These are phyloP conservation scores for Dioscorea zingiberensis DNA, from an alignment of 106 monocot genomes.

Conservation along the genomic window DNA sequence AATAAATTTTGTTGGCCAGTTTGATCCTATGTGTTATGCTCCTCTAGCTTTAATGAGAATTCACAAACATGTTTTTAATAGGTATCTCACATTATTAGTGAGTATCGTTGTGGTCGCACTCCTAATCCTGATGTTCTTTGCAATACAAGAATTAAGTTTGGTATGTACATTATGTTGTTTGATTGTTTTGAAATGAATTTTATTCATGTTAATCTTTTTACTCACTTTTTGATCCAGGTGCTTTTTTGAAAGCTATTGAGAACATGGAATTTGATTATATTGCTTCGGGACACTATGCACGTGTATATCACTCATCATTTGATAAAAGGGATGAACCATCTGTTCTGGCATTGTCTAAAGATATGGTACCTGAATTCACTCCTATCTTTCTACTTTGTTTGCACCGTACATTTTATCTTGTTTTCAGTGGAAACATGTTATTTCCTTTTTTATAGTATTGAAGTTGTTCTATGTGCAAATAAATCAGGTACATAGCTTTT, in stretches of 20 bases:
- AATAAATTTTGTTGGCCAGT: neutral
- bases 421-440: too few relatives aligned
- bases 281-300: conserved; percentile 98
- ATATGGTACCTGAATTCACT: conserved; percentile 40
- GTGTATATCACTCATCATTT: conserved; percentile 44
- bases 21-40: neutral
- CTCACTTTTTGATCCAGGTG: conserved; percentile 37
- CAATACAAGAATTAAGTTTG: conserved; percentile 99
- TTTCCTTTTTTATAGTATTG: too few relatives aligned
- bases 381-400: too few relatives aligned
- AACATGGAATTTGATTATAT: conserved; percentile 87
- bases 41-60: neutral
- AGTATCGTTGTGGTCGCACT: conserved; percentile 88
- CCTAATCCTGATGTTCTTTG: conserved; percentile 99
- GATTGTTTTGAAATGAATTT: neutral
- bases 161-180: conserved; percentile 19
- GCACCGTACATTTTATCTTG: too few relatives aligned
- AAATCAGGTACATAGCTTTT: too few relatives aligned
- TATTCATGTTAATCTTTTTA: neutral
- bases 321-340: conserved; percentile 33
- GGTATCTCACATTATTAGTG: conserved; percentile 89
- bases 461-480: too few relatives aligned
- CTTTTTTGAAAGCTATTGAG: conserved; percentile 77
- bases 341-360: conserved; percentile 73
- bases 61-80: conserved; percentile 7